A percentile compares a stretch with the other conserved stretches of the same genome.
Conservation (phyloP, 2,329 filamentous ascomycete genomes). For the Pseudocercospora fuligena region DNA sequence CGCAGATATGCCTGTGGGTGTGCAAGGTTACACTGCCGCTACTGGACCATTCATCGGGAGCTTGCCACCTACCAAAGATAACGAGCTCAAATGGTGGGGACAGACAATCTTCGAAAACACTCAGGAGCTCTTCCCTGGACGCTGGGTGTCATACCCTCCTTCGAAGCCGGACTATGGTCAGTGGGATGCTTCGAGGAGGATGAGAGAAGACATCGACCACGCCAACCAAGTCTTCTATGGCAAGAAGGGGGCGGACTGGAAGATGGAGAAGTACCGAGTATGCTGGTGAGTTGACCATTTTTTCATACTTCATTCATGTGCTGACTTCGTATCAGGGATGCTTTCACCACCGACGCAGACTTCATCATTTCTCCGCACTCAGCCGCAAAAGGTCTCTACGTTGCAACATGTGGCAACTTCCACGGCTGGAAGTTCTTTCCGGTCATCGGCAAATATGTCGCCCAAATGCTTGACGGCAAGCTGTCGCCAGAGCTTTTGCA, state of each 20-base stretch:
- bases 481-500: slow-evolving; percentile 50
- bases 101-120: slow-evolving; percentile 64
- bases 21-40: slow-evolving; percentile 63
- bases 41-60: slow-evolving; percentile 89
- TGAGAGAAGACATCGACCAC: slow-evolving; percentile 64
- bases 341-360: slow-evolving; percentile 63
- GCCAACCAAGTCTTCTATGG: slow-evolving; percentile 65
- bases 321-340: slow-evolving; percentile 58
- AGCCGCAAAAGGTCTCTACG: slow-evolving; percentile 46
- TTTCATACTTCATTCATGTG: not conserved
- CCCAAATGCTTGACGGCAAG: slow-evolving; percentile 42
- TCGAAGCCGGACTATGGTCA: slow-evolving; percentile 62
- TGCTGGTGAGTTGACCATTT: slow-evolving; percentile 62
- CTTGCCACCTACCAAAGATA: slow-evolving; percentile 57
- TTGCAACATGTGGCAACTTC: slow-evolving; percentile 53
- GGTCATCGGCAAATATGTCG: slow-evolving; percentile 42
- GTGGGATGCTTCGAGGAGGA: slow-evolving; percentile 62
- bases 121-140: slow-evolving; percentile 58
- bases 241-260: slow-evolving; percentile 59
- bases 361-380: slow-evolving; percentile 55
- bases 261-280: slow-evolving; percentile 66
- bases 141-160: slow-evolving; percentile 62
- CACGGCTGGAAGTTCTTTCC: slow-evolving; percentile 47
- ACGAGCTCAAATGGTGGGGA: slow-evolving; percentile 65
- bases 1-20: slow-evolving; percentile 50